Percentiles rank a stretch among this genome's conserved stretches.
phyloP scores from a whole-genome alignment of 1,284 basidiomycete genomes.

The Microbotryomycetes sp. region DNA sequence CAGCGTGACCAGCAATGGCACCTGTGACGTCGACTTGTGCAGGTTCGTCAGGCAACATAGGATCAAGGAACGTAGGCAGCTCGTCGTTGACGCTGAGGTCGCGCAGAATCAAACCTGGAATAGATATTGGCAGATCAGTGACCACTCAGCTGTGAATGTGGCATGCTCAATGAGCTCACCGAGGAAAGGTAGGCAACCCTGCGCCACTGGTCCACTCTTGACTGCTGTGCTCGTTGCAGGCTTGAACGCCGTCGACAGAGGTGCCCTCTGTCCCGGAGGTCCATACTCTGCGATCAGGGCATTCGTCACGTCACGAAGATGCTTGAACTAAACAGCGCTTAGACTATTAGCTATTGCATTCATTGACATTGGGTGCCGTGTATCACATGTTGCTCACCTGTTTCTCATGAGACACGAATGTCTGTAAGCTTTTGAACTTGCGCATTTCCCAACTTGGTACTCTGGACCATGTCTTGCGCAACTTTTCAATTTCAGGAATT shows the following conservation, averaged over 20 bases:
- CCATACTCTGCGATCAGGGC: conserved; percentile 53
- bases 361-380: background rate
- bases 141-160: background rate
- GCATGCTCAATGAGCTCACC: conserved; percentile 48
- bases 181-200: conserved; percentile 65
- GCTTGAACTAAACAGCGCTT: conserved; percentile 33
- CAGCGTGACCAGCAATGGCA: conserved; percentile 47
- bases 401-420: conserved; percentile 59
- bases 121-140: background rate
- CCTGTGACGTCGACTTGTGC: conserved; percentile 59
- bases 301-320: conserved; percentile 61
- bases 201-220: background rate
- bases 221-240: background rate
- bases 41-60: conserved; percentile 62
- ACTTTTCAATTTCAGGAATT: conserved; percentile 63
- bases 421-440: conserved; percentile 66
- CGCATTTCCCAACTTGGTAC: conserved; percentile 67
- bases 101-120: conserved; percentile 62
- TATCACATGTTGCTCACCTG: conserved; percentile 60
- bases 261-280: conserved; percentile 48
- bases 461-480: conserved; percentile 61
- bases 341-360: background rate
- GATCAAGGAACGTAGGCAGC: conserved; percentile 73
- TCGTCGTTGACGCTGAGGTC: conserved; percentile 60
- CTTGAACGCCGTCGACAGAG: conserved; percentile 1